Conservation (phyloP, 2,329 filamentous ascomycete genomes). For the Stagonosporopsis tanaceti region DNA sequence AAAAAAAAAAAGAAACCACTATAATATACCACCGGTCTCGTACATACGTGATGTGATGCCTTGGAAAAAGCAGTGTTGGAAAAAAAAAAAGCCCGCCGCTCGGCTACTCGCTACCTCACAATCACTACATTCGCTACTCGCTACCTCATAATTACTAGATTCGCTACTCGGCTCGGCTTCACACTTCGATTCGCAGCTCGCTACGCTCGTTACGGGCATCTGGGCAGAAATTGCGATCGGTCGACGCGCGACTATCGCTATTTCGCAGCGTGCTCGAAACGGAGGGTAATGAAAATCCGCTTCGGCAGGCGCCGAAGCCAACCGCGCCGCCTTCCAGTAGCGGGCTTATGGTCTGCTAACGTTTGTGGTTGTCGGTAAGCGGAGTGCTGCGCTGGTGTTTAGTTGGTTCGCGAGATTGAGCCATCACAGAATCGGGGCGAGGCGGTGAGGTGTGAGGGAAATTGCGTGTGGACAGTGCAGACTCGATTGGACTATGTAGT, state of each 20-base stretch:
- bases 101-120: no score
- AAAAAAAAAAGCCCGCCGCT: no score
- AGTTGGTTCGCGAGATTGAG: neutral
- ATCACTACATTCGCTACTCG: no score
- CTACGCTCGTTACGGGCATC: slow-evolving; percentile 1
- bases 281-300: slow-evolving; percentile 6
- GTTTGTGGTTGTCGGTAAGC: neutral
- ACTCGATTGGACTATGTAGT: slow-evolving; percentile 23
- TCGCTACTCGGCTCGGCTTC: no score
- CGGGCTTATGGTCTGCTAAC: neutral
- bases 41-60: no score
- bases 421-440: neutral
- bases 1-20: no score
- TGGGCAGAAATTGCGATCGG: slow-evolving; percentile 13
- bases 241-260: slow-evolving; percentile 7
- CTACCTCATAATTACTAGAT: no score
- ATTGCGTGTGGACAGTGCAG: slow-evolving; percentile 19
- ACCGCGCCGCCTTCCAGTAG: neutral
- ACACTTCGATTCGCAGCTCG: no score
- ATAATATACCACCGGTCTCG: no score
- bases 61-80: no score
- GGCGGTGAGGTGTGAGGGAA: slow-evolving; percentile 7
- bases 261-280: slow-evolving; percentile 1
- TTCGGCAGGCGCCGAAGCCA: slow-evolving; percentile 19
- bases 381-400: neutral